A percentile compares a stretch with the other conserved stretches of the same genome.
phyloP scores from a whole-genome alignment of 2,329 filamentous ascomycete genomes.

The Didymella exigua region DNA sequence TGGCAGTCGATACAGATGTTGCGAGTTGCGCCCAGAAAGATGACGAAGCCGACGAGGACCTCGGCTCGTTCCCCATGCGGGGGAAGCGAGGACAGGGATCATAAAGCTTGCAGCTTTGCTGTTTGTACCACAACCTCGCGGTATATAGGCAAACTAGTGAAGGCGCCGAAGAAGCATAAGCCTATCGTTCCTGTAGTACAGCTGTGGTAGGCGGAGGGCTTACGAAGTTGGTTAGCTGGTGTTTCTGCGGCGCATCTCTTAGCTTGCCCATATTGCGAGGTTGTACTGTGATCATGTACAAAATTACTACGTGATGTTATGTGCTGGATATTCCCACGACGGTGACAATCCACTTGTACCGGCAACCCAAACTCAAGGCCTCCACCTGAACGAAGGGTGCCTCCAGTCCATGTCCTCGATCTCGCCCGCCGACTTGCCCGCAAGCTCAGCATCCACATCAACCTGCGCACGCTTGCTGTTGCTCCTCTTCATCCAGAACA shows the following conservation, averaged over 20 bases:
- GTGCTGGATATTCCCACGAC: no score
- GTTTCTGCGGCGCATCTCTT: no score
- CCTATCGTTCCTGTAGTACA: no score
- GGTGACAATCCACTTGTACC: neutral
- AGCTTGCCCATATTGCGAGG: no score
- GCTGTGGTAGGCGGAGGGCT: no score
- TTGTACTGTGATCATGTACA: neutral
- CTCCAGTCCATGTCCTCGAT: constrained; percentile 47
- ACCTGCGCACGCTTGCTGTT: constrained; percentile 64
- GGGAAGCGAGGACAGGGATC: constrained; percentile 3
- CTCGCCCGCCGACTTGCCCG: constrained; percentile 50
- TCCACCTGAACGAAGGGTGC: constrained; percentile 70
- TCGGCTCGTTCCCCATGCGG: constrained; percentile 12
- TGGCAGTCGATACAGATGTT: neutral
- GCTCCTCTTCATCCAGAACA: constrained; percentile 67
- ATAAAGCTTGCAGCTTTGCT: neutral
- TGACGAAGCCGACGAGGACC: constrained; percentile 10
- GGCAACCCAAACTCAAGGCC: constrained; percentile 38
- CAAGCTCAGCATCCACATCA: constrained; percentile 62
- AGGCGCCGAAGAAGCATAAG: no score
- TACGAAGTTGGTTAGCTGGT: no score
- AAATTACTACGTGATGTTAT: neutral
- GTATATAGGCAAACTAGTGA: no score
- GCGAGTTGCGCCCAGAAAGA: constrained; percentile 1
- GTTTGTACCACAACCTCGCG: no score